These are phyloP conservation scores for Hypomyces rosellus DNA, from an alignment of 2,329 filamentous ascomycete genomes.

Conservation along the genomic window DNA sequence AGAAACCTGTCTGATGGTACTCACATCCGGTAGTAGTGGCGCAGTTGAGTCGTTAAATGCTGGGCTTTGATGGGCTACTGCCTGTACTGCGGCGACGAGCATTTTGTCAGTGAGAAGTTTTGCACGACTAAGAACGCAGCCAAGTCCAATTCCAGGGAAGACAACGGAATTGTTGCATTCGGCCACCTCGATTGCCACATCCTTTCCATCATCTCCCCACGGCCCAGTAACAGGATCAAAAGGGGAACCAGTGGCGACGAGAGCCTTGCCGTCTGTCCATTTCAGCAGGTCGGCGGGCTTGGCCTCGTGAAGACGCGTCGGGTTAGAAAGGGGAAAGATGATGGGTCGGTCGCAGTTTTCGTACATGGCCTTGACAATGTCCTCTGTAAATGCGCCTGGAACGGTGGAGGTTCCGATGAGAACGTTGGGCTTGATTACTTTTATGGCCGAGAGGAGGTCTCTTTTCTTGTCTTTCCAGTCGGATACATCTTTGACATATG, in stretches of 20 bases:
- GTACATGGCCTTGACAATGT: conserved; percentile 70
- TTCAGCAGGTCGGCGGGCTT: conserved; percentile 66
- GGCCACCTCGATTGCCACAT: conserved; percentile 47
- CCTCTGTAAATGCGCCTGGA: conserved; percentile 68
- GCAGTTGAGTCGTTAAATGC: conserved; percentile 56
- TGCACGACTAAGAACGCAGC: conserved; percentile 64
- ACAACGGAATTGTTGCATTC: conserved; percentile 87
- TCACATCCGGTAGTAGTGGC: conserved; percentile 70
- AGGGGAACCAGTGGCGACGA: conserved; percentile 79
- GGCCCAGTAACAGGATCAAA: conserved; percentile 65
- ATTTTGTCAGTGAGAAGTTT: conserved; percentile 66
- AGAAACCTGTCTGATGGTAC: conserved; percentile 67
- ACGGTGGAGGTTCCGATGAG: conserved; percentile 79
- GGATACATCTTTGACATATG: conserved; percentile 57
- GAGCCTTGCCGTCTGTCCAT: conserved; percentile 72
- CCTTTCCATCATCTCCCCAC: conserved; percentile 41
- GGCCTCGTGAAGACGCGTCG: conserved; percentile 77
- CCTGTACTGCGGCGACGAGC: conserved; percentile 73
- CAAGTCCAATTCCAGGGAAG: conserved; percentile 81
- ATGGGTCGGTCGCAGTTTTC: conserved; percentile 66
- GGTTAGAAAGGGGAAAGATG: conserved; percentile 77
- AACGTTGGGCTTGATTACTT: conserved; percentile 69
- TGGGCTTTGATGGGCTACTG: conserved; percentile 64
- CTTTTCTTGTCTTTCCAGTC: conserved; percentile 57
- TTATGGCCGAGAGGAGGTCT: conserved; percentile 60